Percentiles rank a stretch among this genome's conserved stretches.
Evolutionary conservation across 805 yeast genomes (phyloP).

Genomic region (Alloascoidea hylecoeti): DNA sequence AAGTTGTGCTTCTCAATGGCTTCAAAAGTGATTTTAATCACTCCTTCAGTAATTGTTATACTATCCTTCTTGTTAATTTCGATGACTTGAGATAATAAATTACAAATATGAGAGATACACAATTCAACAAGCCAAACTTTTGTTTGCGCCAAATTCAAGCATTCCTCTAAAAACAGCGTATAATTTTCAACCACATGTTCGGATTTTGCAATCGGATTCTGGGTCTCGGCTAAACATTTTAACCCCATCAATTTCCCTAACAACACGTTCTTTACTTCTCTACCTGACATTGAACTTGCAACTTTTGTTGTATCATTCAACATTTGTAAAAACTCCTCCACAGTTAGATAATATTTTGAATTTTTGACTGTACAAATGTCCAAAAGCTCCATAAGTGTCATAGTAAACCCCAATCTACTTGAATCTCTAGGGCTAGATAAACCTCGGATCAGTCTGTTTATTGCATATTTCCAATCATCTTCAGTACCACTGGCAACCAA

Average conservation of each 20-base stretch:
- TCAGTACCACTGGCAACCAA: conserved; percentile 5
- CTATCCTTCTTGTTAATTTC: conserved; percentile 22
- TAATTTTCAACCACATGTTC: neutral
- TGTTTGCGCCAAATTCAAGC: neutral
- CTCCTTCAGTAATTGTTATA: conserved; percentile 43
- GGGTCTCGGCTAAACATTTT: neutral
- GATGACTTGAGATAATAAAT: conserved; percentile 6
- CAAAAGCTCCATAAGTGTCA: conserved; percentile 65
- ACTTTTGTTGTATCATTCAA: neutral
- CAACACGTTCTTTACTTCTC: neutral
- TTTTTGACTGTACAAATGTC: conserved; percentile 13
- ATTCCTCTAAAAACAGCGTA: neutral
- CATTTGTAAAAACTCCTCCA: conserved; percentile 1
- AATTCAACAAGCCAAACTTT: neutral
- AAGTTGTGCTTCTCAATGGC: conserved; percentile 34
- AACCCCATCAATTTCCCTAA: conserved; percentile 1
- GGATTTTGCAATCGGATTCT: neutral
- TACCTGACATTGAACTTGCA: neutral
- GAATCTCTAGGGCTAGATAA: conserved; percentile 69
- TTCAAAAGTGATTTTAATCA: conserved; percentile 11
- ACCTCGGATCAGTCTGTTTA: conserved; percentile 69
- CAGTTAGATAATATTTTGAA: conserved; percentile 7
- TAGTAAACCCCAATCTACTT: conserved; percentile 78
- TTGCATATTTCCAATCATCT: conserved; percentile 71
- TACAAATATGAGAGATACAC: conserved; percentile 1